Percentiles rank a stretch among this genome's conserved stretches.
phyloP scores from a whole-genome alignment of 2,329 filamentous ascomycete species.

The Lizonia empirigonia region DNA sequence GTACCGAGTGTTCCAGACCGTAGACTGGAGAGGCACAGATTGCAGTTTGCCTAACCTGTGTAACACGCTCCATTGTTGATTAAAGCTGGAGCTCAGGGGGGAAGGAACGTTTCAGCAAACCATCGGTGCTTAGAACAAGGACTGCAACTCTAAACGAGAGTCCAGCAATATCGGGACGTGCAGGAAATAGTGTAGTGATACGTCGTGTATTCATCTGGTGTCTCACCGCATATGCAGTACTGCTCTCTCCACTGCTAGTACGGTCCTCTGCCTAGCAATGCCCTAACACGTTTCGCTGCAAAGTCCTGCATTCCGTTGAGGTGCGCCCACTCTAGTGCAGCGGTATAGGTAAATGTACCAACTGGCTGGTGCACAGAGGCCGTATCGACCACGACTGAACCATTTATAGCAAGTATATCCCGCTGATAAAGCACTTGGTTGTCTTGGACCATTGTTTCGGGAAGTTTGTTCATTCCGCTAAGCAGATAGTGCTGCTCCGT shows the following conservation, averaged over 20 bases:
- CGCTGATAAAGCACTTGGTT: slow-evolving; percentile 60
- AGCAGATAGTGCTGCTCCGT: slow-evolving; percentile 65
- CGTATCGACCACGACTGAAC: slow-evolving; percentile 56
- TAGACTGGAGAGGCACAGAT: not conserved
- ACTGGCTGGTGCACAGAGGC: not conserved
- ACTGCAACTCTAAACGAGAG: not conserved
- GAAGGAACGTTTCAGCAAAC: not conserved
- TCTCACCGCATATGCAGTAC: slow-evolving; percentile 19
- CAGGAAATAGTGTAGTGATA: slow-evolving; percentile 5
- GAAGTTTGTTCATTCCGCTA: slow-evolving; percentile 48
- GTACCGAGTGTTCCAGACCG: not conserved
- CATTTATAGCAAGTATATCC: slow-evolving; percentile 61
- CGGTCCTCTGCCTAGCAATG: slow-evolving; percentile 41
- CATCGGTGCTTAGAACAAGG: not conserved
- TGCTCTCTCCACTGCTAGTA: not conserved
- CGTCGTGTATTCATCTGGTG: slow-evolving; percentile 16
- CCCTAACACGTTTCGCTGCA: slow-evolving; percentile 29
- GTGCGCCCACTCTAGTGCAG: slow-evolving; percentile 4
- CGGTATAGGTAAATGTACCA: not conserved
- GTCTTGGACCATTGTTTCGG: slow-evolving; percentile 13
- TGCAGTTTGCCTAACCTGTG: not conserved
- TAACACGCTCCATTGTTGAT: not conserved
- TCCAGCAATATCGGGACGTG: not conserved
- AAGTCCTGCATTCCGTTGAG: slow-evolving; percentile 25
- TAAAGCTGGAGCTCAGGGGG: not conserved